Conservation (phyloP, 139 green algal species). For the Micromonas commoda region DNA sequence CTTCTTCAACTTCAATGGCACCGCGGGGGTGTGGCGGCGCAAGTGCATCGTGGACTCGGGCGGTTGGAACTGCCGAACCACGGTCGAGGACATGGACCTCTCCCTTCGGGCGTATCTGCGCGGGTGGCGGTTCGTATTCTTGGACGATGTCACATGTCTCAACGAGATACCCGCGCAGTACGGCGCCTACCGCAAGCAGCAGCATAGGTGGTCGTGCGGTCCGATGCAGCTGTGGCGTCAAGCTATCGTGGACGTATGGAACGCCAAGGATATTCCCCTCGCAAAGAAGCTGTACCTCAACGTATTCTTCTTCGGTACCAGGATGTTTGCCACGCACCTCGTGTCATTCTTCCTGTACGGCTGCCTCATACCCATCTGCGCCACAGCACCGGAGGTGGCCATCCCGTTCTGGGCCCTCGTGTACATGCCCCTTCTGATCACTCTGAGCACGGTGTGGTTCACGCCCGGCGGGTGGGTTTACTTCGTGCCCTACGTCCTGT, state of each 20-base stretch:
- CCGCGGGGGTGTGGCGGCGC: conserved; percentile 63
- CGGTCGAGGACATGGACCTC: conserved; percentile 91
- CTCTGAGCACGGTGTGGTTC: conserved; percentile 66
- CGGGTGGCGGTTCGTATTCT: conserved; percentile 78
- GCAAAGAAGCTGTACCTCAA: conserved; percentile 66
- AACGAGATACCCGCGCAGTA: conserved; percentile 85
- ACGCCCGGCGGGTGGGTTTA: conserved; percentile 41
- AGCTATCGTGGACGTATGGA: conserved; percentile 55
- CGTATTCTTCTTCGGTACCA: conserved; percentile 68
- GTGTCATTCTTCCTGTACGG: conserved; percentile 77
- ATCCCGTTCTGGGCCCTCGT: conserved; percentile 62
- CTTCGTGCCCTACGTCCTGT: conserved; percentile 66
- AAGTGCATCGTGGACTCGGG: conserved; percentile 76
- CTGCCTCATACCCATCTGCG: conserved; percentile 64
- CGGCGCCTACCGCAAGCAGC: conserved; percentile 93
- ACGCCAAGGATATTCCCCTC: conserved; percentile 44
- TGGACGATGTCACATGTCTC: conserved; percentile 69
- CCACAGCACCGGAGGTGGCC: conserved; percentile 58
- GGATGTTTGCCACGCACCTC: conserved; percentile 70
- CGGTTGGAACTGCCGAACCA: conserved; percentile 86
- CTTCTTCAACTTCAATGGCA: conserved; percentile 91
- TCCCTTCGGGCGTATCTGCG: conserved; percentile 68
- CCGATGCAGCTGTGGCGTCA: conserved; percentile 71
- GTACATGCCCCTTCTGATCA: conserved; percentile 69
- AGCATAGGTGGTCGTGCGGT: conserved; percentile 84